Evolutionary conservation across 2,329 filamentous ascomycete genomes (phyloP).

Genomic region (Fusarium anthophilum): DNA sequence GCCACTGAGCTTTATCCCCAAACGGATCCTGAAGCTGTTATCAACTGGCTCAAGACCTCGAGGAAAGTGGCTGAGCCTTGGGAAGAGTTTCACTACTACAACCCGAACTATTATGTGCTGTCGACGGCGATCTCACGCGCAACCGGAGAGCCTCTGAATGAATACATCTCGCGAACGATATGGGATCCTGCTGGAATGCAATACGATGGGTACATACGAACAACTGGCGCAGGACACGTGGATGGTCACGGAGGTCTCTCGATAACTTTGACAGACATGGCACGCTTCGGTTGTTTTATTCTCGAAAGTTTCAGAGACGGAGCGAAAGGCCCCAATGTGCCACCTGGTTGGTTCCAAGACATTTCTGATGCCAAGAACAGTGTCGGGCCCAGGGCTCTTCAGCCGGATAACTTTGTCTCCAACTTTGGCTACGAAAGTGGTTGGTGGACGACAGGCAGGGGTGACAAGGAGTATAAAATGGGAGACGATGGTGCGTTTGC

Average conservation of each 20-base stretch:
- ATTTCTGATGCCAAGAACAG: constrained; percentile 23
- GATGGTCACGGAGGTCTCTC: constrained; percentile 28
- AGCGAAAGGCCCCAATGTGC: constrained; percentile 6
- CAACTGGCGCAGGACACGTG: constrained; percentile 26
- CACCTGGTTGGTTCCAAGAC: constrained; percentile 14
- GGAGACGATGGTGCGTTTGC: constrained; percentile 19
- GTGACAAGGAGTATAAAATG: neutral
- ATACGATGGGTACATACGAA: constrained; percentile 29
- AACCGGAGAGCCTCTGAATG: constrained; percentile 9
- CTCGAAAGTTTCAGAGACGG: constrained; percentile 5
- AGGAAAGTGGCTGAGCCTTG: constrained; percentile 29
- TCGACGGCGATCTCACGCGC: constrained; percentile 27
- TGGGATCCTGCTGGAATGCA: constrained; percentile 35
- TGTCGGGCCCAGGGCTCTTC: constrained; percentile 9
- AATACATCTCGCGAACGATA: constrained; percentile 22
- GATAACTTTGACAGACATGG: constrained; percentile 18
- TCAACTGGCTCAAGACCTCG: constrained; percentile 25
- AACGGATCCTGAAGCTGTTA: constrained; percentile 8
- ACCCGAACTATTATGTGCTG: constrained; percentile 28
- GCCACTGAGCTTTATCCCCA: constrained; percentile 30
- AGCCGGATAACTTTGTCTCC: constrained; percentile 19
- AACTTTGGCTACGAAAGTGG: constrained; percentile 29
- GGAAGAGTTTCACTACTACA: constrained; percentile 37
- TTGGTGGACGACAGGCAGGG: constrained; percentile 29
- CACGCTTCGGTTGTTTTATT: constrained; percentile 27